Evolutionary conservation across 768 basidiomycete genomes (phyloP).

Genomic region (Tulasnella sp.): DNA sequence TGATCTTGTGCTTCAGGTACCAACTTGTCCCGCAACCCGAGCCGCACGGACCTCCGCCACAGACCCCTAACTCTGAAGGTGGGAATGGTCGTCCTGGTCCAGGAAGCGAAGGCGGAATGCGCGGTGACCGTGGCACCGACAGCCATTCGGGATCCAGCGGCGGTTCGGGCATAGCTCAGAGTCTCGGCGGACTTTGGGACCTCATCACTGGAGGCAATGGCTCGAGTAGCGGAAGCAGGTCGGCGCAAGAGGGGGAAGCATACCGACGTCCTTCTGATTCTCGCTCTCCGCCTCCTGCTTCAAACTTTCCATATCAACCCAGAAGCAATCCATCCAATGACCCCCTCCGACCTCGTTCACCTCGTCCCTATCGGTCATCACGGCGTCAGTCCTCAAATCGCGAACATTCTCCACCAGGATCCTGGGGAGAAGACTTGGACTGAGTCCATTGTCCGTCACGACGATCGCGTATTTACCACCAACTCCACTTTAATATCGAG

Average conservation of each 20-base stretch:
- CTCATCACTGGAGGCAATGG: not conserved
- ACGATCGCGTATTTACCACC: too few relatives aligned
- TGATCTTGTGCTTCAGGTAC: conserved; percentile 31
- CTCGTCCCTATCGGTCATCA: not conserved
- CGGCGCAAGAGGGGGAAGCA: not conserved
- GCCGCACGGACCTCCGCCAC: conserved; percentile 19
- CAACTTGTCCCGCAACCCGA: conserved; percentile 58
- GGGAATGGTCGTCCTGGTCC: not conserved
- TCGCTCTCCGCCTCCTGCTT: not conserved
- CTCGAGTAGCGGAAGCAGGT: not conserved
- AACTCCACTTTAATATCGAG: too few relatives aligned
- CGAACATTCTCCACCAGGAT: not conserved
- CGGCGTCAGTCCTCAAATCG: not conserved
- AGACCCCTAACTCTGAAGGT: not conserved
- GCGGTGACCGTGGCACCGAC: not conserved
- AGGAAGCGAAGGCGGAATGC: not conserved
- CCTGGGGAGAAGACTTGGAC: not conserved
- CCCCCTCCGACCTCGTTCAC: not conserved
- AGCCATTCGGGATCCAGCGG: not conserved
- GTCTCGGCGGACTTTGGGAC: not conserved
- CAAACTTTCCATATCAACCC: not conserved
- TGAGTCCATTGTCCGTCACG: too few relatives aligned
- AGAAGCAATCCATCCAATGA: not conserved
- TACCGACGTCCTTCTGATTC: not conserved
- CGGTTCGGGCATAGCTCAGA: not conserved